Evolutionary conservation across 2,329 filamentous ascomycete genomes (phyloP).

Genomic region (Trichophyton equinum): DNA sequence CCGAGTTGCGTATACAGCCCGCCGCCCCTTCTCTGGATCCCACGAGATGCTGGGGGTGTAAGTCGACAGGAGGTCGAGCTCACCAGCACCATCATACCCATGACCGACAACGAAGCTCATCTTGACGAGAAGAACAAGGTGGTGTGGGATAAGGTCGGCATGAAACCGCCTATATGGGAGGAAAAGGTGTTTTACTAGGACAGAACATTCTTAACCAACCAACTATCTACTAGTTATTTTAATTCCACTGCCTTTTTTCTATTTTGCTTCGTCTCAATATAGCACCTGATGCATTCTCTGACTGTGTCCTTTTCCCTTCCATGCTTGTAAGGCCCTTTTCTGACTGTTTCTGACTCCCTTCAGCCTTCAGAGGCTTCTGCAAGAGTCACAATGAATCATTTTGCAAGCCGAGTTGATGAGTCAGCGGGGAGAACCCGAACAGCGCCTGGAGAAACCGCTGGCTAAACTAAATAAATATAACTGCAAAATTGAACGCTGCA

Average conservation of each 20-base stretch:
- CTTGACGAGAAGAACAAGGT: constrained; percentile 58
- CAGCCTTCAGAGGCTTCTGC: not conserved
- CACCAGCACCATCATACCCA: constrained; percentile 56
- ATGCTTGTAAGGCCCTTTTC: too few relatives aligned
- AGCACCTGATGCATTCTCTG: too few relatives aligned
- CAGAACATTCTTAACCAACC: not conserved
- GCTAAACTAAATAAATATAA: not conserved
- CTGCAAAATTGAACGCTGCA: not conserved
- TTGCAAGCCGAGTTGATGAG: not conserved
- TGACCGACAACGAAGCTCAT: constrained; percentile 63
- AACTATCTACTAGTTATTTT: not conserved
- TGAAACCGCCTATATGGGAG: constrained; percentile 44
- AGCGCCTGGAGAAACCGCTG: not conserved
- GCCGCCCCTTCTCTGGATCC: constrained; percentile 66
- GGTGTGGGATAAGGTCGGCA: constrained; percentile 46
- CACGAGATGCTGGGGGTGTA: constrained; percentile 59
- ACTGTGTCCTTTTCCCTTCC: too few relatives aligned
- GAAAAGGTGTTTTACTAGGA: constrained; percentile 39
- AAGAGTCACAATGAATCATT: not conserved
- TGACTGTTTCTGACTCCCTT: too few relatives aligned
- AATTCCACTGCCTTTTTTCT: not conserved
- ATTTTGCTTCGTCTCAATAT: not conserved
- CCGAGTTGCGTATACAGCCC: constrained; percentile 55
- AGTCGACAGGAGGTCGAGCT: constrained; percentile 65
- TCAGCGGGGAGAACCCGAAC: not conserved